Evolutionary conservation across 371 early-diverging fungal genomes (phyloP).

Genomic region (Batkoa obscura): DNA sequence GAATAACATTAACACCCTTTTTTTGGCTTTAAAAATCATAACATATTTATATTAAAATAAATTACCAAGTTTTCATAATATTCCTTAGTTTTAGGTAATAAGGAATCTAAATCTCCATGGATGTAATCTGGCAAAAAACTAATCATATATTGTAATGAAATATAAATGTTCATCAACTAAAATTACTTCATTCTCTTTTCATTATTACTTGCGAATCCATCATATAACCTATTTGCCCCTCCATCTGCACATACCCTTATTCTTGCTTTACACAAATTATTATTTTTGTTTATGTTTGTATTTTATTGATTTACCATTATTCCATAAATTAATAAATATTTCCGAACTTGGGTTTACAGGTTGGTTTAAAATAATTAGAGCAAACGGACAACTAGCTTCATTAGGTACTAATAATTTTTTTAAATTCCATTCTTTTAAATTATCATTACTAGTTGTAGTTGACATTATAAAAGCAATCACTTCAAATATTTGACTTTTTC

Average conservation of each 20-base stretch:
- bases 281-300: not conserved
- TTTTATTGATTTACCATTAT: not conserved
- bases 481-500: no score
- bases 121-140: constrained; percentile 63
- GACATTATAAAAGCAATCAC: no score
- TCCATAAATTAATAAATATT: not conserved
- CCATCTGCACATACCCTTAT: constrained; percentile 71
- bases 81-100: constrained; percentile 33
- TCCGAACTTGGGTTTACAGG: not conserved
- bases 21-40: not conserved
- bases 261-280: constrained; percentile 20
- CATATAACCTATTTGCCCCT: constrained; percentile 71
- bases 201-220: constrained; percentile 10
- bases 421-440: no score
- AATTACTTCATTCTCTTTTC: not conserved
- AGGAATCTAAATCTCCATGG: constrained; percentile 72
- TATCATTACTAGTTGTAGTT: no score
- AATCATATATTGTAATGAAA: not conserved
- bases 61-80: constrained; percentile 22
- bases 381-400: no score
- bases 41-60: not conserved
- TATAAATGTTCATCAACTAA: not conserved
- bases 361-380: not conserved
- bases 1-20: constrained; percentile 27
- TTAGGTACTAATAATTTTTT: no score